Conservation (phyloP, 2,329 filamentous ascomycete genomes). For the Penicillium sp. region DNA sequence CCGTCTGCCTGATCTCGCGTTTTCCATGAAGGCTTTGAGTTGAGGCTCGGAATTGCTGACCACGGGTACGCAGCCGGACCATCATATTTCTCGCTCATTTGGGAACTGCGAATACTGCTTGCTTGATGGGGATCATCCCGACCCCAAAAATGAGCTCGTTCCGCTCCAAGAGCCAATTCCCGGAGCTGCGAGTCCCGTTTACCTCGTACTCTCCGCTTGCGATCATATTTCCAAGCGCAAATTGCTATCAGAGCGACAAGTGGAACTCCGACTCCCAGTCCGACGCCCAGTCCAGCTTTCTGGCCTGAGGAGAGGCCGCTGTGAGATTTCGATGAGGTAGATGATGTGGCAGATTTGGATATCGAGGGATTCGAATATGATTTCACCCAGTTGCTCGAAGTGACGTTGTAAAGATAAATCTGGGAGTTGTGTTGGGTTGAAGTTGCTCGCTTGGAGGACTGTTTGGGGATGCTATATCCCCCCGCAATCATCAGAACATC, state of each 20-base stretch:
- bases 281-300: constrained; percentile 66
- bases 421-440: constrained; percentile 45
- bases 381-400: constrained; percentile 62
- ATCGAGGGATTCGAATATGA: constrained; percentile 57
- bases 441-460: constrained; percentile 43
- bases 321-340: constrained; percentile 13
- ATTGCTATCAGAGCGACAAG: constrained; percentile 54
- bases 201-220: constrained; percentile 49
- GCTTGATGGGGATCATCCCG: constrained; percentile 44
- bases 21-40: constrained; percentile 28
- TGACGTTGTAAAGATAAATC: constrained; percentile 64
- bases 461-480: constrained; percentile 57
- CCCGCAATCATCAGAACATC: constrained; percentile 65
- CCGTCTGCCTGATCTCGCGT: constrained; percentile 31
- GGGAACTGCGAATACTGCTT: constrained; percentile 39
- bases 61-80: constrained; percentile 32
- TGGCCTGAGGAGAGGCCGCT: constrained; percentile 38
- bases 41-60: constrained; percentile 27
- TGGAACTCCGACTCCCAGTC: constrained; percentile 66
- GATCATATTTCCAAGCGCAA: constrained; percentile 55
- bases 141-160: constrained; percentile 50
- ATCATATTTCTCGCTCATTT: constrained; percentile 26
- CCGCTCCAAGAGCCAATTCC: constrained; percentile 55
- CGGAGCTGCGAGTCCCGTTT: constrained; percentile 60
- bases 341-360: constrained; percentile 1